Evolutionary conservation across 371 early-diverging fungal genomes (phyloP).

Genomic region (Mucor sp.): DNA sequence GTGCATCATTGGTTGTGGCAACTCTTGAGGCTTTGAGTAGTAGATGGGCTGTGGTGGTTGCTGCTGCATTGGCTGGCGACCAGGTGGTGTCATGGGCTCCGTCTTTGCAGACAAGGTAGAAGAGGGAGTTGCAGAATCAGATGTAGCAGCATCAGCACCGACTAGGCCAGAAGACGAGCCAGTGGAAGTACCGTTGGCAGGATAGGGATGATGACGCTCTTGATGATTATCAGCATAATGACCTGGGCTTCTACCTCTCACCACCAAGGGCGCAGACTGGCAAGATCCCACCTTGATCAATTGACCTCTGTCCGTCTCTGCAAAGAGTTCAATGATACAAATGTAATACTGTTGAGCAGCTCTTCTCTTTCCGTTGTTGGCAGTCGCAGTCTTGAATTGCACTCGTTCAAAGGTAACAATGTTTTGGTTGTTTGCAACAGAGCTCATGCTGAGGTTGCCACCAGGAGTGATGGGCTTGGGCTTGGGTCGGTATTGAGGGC

Average conservation of each 20-base stretch:
- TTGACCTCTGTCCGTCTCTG: slow-evolving; percentile 50
- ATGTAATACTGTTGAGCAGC: slow-evolving; percentile 86
- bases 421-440: slow-evolving; percentile 34
- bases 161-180: not conserved
- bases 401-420: slow-evolving; percentile 79
- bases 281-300: slow-evolving; percentile 56
- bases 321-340: slow-evolving; percentile 60
- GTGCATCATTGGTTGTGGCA: not conserved
- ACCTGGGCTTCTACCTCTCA: slow-evolving; percentile 85
- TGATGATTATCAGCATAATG: slow-evolving; percentile 66
- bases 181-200: not conserved
- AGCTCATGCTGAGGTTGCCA: slow-evolving; percentile 42
- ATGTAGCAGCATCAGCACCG: not conserved
- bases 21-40: not conserved
- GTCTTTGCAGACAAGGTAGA: not conserved
- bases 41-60: not conserved
- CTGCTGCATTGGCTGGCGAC: not conserved
- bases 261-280: slow-evolving; percentile 75
- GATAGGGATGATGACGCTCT: not conserved
- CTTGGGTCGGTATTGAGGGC: slow-evolving; percentile 72
- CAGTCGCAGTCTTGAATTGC: slow-evolving; percentile 89
- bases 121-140: not conserved
- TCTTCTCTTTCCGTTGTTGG: slow-evolving; percentile 79
- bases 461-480: slow-evolving; percentile 55
- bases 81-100: not conserved